Evolutionary conservation across 2,329 filamentous ascomycete species (phyloP), one percentile per base, ranked within the genome.

Genomic region (Monilinia fructigena): DNA sequence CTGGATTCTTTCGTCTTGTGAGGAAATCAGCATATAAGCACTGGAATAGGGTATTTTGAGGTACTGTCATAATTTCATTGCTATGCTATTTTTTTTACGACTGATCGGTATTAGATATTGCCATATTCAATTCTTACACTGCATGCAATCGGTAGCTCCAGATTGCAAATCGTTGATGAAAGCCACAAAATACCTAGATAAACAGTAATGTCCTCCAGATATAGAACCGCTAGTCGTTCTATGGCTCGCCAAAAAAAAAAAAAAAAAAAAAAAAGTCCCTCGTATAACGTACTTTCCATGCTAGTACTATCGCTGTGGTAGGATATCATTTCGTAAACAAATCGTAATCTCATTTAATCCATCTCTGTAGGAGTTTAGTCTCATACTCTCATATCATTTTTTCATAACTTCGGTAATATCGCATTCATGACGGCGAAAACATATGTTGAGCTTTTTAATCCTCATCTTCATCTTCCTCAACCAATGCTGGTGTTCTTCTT

Each of bases 401-500:
- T 53, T 38, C 20, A 23, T 18, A 61, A 31, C 56, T 38, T 40
- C 55, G n/a, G 16, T 45, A 62, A 62, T 26, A 62, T 53, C 48
- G 26, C 26, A 45, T 60, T 54, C 47, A 35, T 28, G 28, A 31
- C 31, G 31, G 31, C 18, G 16, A 31, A 54, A 23, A 23, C 11
- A 56, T 42, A 1, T 8, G 23, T 18, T 7, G 5, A 16, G 3
- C 4, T 2, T 50, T 54, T 72, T 64, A 74, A 59, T 74, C 69
- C 63, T 80, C 82, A 73, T 89, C 86, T 52, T 85, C 83, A 75
- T 92, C 89, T 75, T 92, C 89, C 73, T 89, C 87, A 65, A 92
- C 90, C 7, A 86, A 85, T 18, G 89, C 89, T 1, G 90, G 90
- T 26, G 89, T 92, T 67, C 88, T 82, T 70, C 89, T 82, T 78